A percentile compares a stretch with the other conserved stretches of the same genome.
Evolutionary conservation across 257 asterid genomes (phyloP).

Genomic region (Plectranthus barbatus): DNA sequence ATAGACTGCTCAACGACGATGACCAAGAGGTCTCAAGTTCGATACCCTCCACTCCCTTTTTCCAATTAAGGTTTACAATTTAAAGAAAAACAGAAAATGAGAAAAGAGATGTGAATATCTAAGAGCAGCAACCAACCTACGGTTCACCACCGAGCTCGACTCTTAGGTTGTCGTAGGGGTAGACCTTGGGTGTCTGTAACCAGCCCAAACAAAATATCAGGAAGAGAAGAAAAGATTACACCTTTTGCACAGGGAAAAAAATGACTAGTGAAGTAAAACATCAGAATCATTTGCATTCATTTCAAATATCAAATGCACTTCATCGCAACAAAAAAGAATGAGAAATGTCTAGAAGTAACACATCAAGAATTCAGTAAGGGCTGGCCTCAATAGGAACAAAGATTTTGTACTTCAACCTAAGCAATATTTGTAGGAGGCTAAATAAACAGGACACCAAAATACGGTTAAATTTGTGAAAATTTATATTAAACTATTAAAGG

Average conservation of each 20-base stretch:
- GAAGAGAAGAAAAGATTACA: not conserved
- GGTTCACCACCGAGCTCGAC: conserved; percentile 91
- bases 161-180: conserved; percentile 72
- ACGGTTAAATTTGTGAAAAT: not conserved
- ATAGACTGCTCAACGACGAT: too few relatives aligned
- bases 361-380: not conserved
- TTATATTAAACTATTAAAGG: not conserved
- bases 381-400: not conserved
- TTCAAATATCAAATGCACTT: not conserved
- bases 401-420: not conserved
- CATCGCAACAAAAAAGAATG: not conserved
- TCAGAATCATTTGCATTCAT: not conserved
- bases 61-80: too few relatives aligned
- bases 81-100: too few relatives aligned
- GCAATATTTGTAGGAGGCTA: not conserved
- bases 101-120: too few relatives aligned
- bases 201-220: not conserved
- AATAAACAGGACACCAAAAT: not conserved
- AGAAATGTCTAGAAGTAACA: not conserved
- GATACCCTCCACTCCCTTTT: too few relatives aligned
- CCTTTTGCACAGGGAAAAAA: not conserved
- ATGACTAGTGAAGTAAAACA: not conserved
- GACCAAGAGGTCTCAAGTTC: too few relatives aligned
- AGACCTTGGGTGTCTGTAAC: conserved; percentile 59
- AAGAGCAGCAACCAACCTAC: conserved; percentile 11